Base-by-base conservation (phyloP, 805 yeast genomes). In the Yarrowia keelungensis region DNA sequence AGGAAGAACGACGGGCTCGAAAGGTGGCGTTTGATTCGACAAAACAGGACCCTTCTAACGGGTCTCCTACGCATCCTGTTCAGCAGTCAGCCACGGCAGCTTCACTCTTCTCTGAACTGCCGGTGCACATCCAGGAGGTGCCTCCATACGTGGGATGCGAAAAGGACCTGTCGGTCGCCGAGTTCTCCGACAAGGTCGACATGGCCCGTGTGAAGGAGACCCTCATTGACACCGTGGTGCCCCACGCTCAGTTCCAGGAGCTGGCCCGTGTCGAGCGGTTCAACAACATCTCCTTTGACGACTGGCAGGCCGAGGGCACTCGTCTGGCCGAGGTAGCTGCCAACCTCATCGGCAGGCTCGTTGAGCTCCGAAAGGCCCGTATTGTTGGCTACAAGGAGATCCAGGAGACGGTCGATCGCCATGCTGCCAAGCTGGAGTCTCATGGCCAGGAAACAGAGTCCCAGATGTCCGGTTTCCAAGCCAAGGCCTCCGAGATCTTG, bases 281-380 rank as follows among this genome's bases (percentile, higher is more conserved):
- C 65, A 59, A 59, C 65, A 59, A 19, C 51, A 43, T 59, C 14
- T 59, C 65, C 15, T 59, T 59, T 5, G 65, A 59, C 32, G 65
- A 59, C 51, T 59, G 65, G 65, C 65, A 59, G 65, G 51, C 51
- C n/a, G 65, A 59, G 16, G 65, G 65, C 14, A 35, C 51, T 5
- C 50, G 65, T 2, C 51, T 59, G 35, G 10, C 51, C 4, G 65
- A 59, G 5, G 51, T 45, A 14, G 65, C 65, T 11, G 51, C 65
- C 8, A 35, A 42, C 3, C 42, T 59, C 5, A 35, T 59, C n/a
- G 19, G 35, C 32, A 51, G 65, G 58, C 75, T 80, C 7, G 82
- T 77, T 51, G 74, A 74, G 35, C 82, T 81, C 69, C 74, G 83
- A 22, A 73, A 74, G 38, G 71, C 73, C 56, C 72, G 81, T 26